Evolutionary conservation across 176 grass and related monocot species (phyloP), one percentile per base, ranked within the genome.

Genomic region (Aegilops bicornis): DNA sequence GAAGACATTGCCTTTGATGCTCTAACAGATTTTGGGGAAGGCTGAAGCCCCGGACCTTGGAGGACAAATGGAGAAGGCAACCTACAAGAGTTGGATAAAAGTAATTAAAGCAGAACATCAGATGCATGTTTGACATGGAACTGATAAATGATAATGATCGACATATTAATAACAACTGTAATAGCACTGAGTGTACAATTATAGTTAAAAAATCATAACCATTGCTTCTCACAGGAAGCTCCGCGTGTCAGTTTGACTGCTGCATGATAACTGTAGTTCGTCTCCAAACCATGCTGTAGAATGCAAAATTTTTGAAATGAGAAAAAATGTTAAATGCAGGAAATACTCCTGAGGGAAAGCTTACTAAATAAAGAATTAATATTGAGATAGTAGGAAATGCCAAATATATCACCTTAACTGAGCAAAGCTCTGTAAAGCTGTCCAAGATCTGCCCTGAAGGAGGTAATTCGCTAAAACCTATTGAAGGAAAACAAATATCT

Each of bases 51-150:
- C 32, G 82, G 69, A 76, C 86, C 89, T 98, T 90, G 91, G 64
- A 98, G 89, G 77, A 98, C 81, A 69, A 91, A 93, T 89, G 93
- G 82, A 86, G 89, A 91, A 82, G 93, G 93, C 43, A 90, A 87
- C 95, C 95, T 98, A 81, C 78, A 48, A 65, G 72, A 78, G 54
- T 68, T 70, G 32, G 64, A 79, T 63, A 64, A 73, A 64, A 64
- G 36, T 78, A 64, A 81, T 25, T 5, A 71, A 66, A 68, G 19
- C 63, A 32, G 79, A 77, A 81, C 48, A 71, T 56, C 88, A 86
- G 16, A 78, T 0, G 1, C 40, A 70, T 78, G 25, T 72, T 72
- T 40, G 42, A 79, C 20, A 79, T 52, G 43, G 61, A 85, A 69
- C 29, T 23, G 64, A 69, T 9, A 62, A 63, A 17, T 31, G 1